Evolutionary conservation across 1,284 basidiomycete genomes (phyloP), one percentile per base, ranked within the genome.

Genomic region (Papiliotrema nemorosa): DNA sequence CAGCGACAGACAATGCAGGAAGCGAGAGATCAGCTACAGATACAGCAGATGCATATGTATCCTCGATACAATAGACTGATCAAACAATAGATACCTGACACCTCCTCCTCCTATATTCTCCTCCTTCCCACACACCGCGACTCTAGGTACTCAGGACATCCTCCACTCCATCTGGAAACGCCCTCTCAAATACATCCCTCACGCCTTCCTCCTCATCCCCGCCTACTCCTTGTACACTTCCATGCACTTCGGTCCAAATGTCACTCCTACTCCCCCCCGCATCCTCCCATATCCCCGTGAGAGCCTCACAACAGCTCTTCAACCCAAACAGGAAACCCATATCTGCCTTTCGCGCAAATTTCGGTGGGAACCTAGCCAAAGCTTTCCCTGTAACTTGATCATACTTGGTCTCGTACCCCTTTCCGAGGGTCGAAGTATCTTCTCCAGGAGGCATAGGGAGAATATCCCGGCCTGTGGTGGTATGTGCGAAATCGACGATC

Each of bases 401-500:
- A 24, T 88, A 79, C 47, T 85, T 83, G 4, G 88, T 82, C 54
- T 84, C 79, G 73, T 93, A 93, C 1, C 90, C 90, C 66, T 84
- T 84, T 26, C 83, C 85, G 58, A 81, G 79, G 26, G 78, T 33
- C 55, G 55, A 54, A 13, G 64, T 59, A 44, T 73, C 70, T 36
- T 60, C 54, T 10, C 60, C 63, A 1, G 41, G 18, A 0, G 72
- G 70, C 22, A 74, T 71, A 10, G 85, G 82, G 48, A 88, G 72
- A 81, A 91, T 97, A 73, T 99, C 96, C 40, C 81, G 80, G 6
- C 94, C 94, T 0, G 93, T 97, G 7, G 93, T 97, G 53, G 94
- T 97, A 72, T 97, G 94, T 6, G 94, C 96, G 77, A 99, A 99
- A 75, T 99, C 94, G 53, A 99, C 96, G 50, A 99, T 85, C 25